Evolutionary conservation across 2,329 filamentous ascomycete species (phyloP), one percentile per base, ranked within the genome.

Genomic region (Colletotrichum nymphaeae): DNA sequence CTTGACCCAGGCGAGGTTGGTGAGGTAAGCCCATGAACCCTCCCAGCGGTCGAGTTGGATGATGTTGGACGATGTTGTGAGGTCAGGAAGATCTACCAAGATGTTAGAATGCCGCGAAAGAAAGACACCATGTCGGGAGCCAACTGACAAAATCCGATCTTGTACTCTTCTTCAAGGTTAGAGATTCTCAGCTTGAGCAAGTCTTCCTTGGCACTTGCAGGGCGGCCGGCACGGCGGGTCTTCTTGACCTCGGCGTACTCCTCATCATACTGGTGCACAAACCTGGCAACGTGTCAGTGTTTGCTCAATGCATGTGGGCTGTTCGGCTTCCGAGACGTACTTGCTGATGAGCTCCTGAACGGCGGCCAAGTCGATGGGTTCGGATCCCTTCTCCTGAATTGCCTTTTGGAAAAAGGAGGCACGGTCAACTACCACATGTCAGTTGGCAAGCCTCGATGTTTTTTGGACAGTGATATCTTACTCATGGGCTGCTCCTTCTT

Each of bases 11-110:
- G 92, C 90, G 76, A 98, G 81, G 9, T 89, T 92, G 42, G 92
- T 90, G 75, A 98, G 87, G 78, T 93, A 93, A 9, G 93, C 88
- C 96, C 96, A 98, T 30, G 93, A 90, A 4, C 94, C 93, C 76
- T 95, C 93, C 94, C 95, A 98, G 26, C 88, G 86, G 75, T 90
- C 88, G 53, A 98, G 83, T 76, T 89, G 88, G 70, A 87, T 83
- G 64, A 94, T 83, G 76, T 92, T 95, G 60, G 92, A 88, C 53
- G 88, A 86, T 55, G 91, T 88, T 68, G 91, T 89, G 67, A 98
- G 85, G 80, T 98, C 94, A 0, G 96, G 95, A 53, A 97, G 82
- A 73, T 66, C 71, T 73, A 28, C 9, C 28, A 8, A 16, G 14
- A 11, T 9, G 46, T 71, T 57, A 66, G 55, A 30, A 57, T 12